phyloP scores from a whole-genome alignment of 805 yeast genomes.

The Jamesozyma jinghongensis region DNA sequence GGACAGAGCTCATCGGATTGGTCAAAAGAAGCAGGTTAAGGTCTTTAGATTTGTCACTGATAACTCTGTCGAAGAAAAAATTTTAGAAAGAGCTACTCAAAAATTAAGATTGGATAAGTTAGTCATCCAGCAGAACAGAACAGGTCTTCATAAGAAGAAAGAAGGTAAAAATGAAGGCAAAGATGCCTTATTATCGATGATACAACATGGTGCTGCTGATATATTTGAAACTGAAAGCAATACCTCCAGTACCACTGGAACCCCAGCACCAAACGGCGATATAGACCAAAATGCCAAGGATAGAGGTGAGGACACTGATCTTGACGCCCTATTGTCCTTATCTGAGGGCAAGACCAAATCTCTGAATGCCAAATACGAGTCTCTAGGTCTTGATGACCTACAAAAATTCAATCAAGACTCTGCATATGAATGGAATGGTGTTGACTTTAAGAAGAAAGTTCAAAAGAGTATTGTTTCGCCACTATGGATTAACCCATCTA shows the following conservation, averaged over 20 bases:
- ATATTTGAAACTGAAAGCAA: slow-evolving; percentile 32
- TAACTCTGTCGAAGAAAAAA: slow-evolving; percentile 77
- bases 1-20: slow-evolving; percentile 87
- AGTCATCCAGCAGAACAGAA: slow-evolving; percentile 71
- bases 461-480: slow-evolving; percentile 42
- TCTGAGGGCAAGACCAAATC: slow-evolving; percentile 59
- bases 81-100: slow-evolving; percentile 73
- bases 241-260: slow-evolving; percentile 13
- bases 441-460: slow-evolving; percentile 61
- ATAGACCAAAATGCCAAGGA: slow-evolving; percentile 15
- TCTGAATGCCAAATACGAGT: slow-evolving; percentile 52
- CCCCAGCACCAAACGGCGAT: slow-evolving; percentile 22
- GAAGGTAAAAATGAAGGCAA: slow-evolving; percentile 37
- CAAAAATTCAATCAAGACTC: slow-evolving; percentile 67
- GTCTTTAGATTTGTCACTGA: slow-evolving; percentile 73
- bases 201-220: slow-evolving; percentile 73
- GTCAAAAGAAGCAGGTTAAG: slow-evolving; percentile 75
- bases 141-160: slow-evolving; percentile 18
- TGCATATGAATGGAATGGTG: slow-evolving; percentile 85
- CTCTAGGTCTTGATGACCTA: slow-evolving; percentile 65
- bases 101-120: slow-evolving; percentile 70
- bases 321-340: slow-evolving; percentile 49
- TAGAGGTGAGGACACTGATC: slow-evolving; percentile 35
- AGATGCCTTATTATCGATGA: slow-evolving; percentile 71
- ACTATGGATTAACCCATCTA: slow-evolving; percentile 78